These are phyloP conservation scores for Hymenochaete sp. DNA, from an alignment of 1,284 basidiomycete genomes.

Conservation along the genomic window DNA sequence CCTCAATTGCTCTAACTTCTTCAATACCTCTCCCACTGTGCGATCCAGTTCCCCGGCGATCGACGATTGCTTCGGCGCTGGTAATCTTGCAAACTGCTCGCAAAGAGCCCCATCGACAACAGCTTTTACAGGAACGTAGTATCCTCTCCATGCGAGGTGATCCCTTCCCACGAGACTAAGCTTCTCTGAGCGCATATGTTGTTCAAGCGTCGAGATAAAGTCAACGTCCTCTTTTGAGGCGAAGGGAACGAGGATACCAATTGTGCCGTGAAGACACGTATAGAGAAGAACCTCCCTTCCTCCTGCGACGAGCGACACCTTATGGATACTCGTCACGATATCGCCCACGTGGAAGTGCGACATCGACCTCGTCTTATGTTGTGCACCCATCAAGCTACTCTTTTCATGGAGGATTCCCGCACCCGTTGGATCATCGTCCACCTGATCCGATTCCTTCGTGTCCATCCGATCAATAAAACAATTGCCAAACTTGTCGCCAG, in stretches of 20 bases:
- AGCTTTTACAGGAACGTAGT: conserved; percentile 88
- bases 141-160: conserved; percentile 86
- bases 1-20: conserved; percentile 88
- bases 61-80: conserved; percentile 66
- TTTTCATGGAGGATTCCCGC: conserved; percentile 96
- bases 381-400: conserved; percentile 87
- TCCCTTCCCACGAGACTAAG: conserved; percentile 86
- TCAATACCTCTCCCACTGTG: conserved; percentile 85
- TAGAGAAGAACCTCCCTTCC: conserved; percentile 92
- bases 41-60: conserved; percentile 85
- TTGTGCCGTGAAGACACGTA: conserved; percentile 87
- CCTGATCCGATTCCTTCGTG: conserved; percentile 73
- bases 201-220: conserved; percentile 91
- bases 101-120: conserved; percentile 91
- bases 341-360: conserved; percentile 94
- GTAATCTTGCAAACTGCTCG: conserved; percentile 70
- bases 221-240: conserved; percentile 97
- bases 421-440: conserved; percentile 97
- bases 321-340: conserved; percentile 85
- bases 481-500: conserved; percentile 95
- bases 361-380: conserved; percentile 86
- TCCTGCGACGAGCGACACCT: conserved; percentile 86
- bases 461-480: conserved; percentile 90
- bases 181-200: conserved; percentile 90
- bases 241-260: conserved; percentile 92